Evolutionary conservation across 345 rosid species (phyloP), one percentile per base, ranked within the genome.

Genomic region (Psidium guajava): DNA sequence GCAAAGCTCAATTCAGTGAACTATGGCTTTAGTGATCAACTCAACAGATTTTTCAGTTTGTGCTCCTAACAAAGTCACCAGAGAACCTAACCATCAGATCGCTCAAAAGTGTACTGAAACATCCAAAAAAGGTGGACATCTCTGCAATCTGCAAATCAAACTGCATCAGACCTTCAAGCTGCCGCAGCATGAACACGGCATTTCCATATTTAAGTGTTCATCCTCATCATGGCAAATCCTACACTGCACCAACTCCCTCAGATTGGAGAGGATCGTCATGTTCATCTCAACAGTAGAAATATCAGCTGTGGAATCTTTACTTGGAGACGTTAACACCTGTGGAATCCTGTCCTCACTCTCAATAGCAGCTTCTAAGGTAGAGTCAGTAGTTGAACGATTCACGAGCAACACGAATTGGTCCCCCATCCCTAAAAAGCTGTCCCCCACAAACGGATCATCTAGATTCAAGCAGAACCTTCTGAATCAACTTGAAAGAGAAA

Each of bases 161-260:
- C 27, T 42, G 85, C 85, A 88, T 58, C 88, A 18, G 50, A 95
- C 99, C 98, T 93, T 95, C 88, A 96, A 92, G 89, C 97, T 96
- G 86, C 99, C 98, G 14, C 96, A 81, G 83, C 99, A 96, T 81
- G 95, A 91, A 88, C 98, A 95, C 1, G 98, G 99, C 16, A 85
- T 85, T 89, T 96, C 99, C 98, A 94, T 92, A 84, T 92, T 94
- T 44, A 86, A 84, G 87, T 89, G 91, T 87, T 94, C 91, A 61
- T 94, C 98, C 88, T 96, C 98, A 49, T 96, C 99, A 73, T 96
- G 99, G 89, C 99, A 96, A 88, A 96, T 95, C 88, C 95, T 92
- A 88, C 99, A 96, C 59, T 93, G 91, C 54, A 87, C 95, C 82
- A 91, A 82, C 84, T 90, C 90, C 47, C 16, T 86, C 20, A 90